Base-by-base conservation (phyloP, 73 alveolate genomes). In the Paramecium pentaurelia region DNA sequence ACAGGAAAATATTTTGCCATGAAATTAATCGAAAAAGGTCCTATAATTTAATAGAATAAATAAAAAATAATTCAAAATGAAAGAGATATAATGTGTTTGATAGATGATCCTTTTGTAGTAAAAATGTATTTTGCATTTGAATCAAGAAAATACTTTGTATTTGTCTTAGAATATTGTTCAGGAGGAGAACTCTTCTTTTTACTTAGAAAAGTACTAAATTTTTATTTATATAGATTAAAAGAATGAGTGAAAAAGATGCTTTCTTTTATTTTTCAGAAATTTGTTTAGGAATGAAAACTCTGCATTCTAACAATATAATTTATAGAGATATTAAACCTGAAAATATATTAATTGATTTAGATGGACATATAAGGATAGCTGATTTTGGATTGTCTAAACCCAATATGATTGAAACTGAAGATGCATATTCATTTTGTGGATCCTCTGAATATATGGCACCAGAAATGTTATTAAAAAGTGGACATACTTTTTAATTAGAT, bases 141-240 rank as follows among this genome's bases (percentile, higher is more conserved):
- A 92, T 95, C 97, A 8, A 93, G 93, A 16, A 93, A 94, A 70
- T 94, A 94, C 47, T 93, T 96, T n/a, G 95, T 93, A 88, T 94
- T 97, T 93, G 93, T 97, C 49, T 91, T 97, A 84, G 99, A 97
- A 80, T 95, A 95, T 92, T 95, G 98, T 84, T 96, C 98, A 44
- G 95, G 97, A 27, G 99, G 99, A 5, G 91, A 80, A 49, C 58
- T 80, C 18, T 80, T 80, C 27, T 77, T 32, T 77, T 32, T 77
- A 22, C 49, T 77, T 7, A 77, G 73, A 77, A 77, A 94, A 71
- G 96, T 94, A 75, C 93, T 16, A 16, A 86, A 22, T 71, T 14
- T 22, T 8, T 22, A 28, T 6, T 22, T 18, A 86, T 42, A 14
- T 58, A 86, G 77, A 54, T 95, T 6, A 93, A 95, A 27, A 94